Conservation (phyloP, 805 yeast genomes). For the Candida maesae region DNA sequence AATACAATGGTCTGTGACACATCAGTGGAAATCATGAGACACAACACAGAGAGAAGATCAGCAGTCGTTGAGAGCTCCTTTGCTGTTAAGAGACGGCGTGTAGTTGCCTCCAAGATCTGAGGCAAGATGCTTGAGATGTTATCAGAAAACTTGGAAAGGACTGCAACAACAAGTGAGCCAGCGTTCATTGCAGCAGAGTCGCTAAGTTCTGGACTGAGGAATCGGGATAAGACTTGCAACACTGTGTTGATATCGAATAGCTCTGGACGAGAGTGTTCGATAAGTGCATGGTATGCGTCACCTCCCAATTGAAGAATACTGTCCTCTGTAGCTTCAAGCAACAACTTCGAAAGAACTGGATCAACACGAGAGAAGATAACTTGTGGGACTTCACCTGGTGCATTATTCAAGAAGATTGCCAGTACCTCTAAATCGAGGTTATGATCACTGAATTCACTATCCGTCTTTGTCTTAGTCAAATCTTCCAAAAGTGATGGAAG, state of each 20-base stretch:
- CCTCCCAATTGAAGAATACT: slow-evolving; percentile 75
- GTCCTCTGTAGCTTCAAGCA: slow-evolving; percentile 56
- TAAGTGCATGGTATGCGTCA: slow-evolving; percentile 62
- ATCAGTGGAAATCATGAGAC: slow-evolving; percentile 61
- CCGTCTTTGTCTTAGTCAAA: slow-evolving; percentile 31
- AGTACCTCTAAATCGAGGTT: slow-evolving; percentile 51
- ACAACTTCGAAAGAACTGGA: slow-evolving; percentile 34
- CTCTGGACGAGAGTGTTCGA: slow-evolving; percentile 34
- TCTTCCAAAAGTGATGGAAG: slow-evolving; percentile 48
- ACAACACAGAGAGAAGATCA: slow-evolving; percentile 71
- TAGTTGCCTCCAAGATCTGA: slow-evolving; percentile 50
- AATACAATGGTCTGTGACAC: slow-evolving; percentile 63
- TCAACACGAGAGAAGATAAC: slow-evolving; percentile 41
- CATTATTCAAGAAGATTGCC: slow-evolving; percentile 43
- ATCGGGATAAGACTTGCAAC: slow-evolving; percentile 61
- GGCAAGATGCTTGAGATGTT: slow-evolving; percentile 14
- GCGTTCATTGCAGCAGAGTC: slow-evolving; percentile 82
- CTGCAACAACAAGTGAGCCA: slow-evolving; percentile 58
- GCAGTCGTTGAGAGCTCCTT: slow-evolving; percentile 71
- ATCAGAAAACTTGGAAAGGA: slow-evolving; percentile 50
- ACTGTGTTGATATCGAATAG: slow-evolving; percentile 31
- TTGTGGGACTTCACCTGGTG: slow-evolving; percentile 37
- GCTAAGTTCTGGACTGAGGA: slow-evolving; percentile 64
- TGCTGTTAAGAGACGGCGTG: slow-evolving; percentile 60
- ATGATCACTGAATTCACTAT: slow-evolving; percentile 57